These are phyloP conservation scores for Diaporthe caulivora DNA, from an alignment of 2,329 filamentous ascomycete genomes.

Conservation along the genomic window DNA sequence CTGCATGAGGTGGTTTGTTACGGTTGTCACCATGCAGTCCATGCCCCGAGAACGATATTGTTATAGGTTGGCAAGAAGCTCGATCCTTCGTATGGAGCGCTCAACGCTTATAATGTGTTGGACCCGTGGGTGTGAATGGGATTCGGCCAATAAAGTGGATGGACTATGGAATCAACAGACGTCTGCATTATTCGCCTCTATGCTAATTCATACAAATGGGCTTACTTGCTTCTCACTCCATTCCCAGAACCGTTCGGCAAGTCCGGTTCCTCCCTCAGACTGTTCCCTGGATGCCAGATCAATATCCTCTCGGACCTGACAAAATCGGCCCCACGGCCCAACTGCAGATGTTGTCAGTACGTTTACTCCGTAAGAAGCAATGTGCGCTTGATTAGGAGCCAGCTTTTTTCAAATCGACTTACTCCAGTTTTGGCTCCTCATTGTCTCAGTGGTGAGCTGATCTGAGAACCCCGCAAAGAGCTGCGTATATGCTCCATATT, in stretches of 20 bases:
- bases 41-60: too few relatives aligned
- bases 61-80: too few relatives aligned
- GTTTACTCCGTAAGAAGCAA: not conserved
- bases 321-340: slow-evolving; percentile 31
- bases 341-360: slow-evolving; percentile 1
- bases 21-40: too few relatives aligned
- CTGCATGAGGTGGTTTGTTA: too few relatives aligned
- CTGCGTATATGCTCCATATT: slow-evolving; percentile 50
- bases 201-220: not conserved
- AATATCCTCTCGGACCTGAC: slow-evolving; percentile 21
- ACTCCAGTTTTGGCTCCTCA: slow-evolving; percentile 22
- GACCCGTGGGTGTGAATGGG: too few relatives aligned
- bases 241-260: slow-evolving; percentile 23
- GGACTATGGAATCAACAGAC: too few relatives aligned
- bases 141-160: too few relatives aligned
- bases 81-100: too few relatives aligned
- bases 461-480: slow-evolving; percentile 49
- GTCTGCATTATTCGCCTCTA: too few relatives aligned
- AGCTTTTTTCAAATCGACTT: not conserved
- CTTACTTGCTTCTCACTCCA: slow-evolving; percentile 33
- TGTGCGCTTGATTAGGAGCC: too few relatives aligned
- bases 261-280: slow-evolving; percentile 28
- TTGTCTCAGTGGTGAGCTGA: slow-evolving; percentile 44
- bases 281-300: not conserved
- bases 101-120: too few relatives aligned